Percentiles rank a stretch among this genome's conserved stretches.
These are phyloP conservation scores for Solanum sitiens DNA, from an alignment of 257 asterid species.

Conservation along the genomic window DNA sequence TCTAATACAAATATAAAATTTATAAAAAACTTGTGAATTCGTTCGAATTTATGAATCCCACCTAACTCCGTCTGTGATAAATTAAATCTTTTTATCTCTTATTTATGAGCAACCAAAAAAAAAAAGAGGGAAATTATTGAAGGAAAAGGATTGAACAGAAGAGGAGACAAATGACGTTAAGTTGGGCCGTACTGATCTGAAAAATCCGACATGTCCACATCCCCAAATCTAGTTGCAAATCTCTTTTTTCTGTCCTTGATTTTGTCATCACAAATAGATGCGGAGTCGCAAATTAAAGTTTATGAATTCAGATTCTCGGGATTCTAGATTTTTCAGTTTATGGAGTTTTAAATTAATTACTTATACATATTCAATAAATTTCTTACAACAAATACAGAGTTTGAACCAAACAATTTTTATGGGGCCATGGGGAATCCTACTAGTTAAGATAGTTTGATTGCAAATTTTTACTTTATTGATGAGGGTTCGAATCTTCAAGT, in stretches of 20 bases:
- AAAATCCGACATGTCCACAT: constrained; percentile 6
- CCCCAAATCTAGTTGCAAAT: constrained; percentile 5
- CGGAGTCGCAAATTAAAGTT: background rate
- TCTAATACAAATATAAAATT: fast-evolving
- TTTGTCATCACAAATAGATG: background rate
- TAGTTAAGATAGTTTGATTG: background rate
- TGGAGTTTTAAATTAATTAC: background rate
- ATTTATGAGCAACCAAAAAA: background rate
- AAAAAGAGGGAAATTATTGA: background rate
- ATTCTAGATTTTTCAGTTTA: no score
- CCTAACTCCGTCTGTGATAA: background rate
- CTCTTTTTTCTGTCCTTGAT: background rate
- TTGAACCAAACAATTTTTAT: background rate
- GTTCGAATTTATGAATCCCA: fast-evolving
- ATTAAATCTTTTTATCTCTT: background rate
- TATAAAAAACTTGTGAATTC: fast-evolving
- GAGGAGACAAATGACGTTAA: background rate
- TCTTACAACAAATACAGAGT: background rate
- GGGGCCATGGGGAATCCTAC: background rate
- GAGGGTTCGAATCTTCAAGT: no score
- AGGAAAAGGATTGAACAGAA: background rate
- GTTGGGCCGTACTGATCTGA: background rate
- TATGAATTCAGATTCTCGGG: background rate
- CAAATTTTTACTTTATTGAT: background rate
- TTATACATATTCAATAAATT: background rate